Evolutionary conservation across 306 rosid genomes (phyloP).

Genomic region (Acacia crassicarpa): DNA sequence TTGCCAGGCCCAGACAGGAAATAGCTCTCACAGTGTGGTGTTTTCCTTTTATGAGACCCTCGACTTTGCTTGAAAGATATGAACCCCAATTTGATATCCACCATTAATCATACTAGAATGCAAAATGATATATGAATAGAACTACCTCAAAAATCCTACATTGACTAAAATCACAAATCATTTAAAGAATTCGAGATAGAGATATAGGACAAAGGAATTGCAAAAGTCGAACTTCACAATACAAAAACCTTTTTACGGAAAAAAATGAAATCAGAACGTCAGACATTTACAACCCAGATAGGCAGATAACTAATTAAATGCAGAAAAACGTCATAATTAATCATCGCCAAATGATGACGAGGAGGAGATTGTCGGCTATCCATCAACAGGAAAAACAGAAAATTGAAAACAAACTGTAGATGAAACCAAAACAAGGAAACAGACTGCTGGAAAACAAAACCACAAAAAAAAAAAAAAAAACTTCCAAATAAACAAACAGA

Average conservation of each 20-base stretch:
- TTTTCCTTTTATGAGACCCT: background rate
- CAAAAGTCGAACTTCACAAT: background rate
- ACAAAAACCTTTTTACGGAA: background rate
- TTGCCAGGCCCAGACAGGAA: background rate
- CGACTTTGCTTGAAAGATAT: too few relatives aligned
- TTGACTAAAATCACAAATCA: constrained; percentile 1
- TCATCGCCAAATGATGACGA: constrained; percentile 53
- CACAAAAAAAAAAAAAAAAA: background rate
- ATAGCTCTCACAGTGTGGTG: background rate
- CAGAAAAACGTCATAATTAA: background rate
- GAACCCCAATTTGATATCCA: background rate
- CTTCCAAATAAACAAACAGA: constrained; percentile 1
- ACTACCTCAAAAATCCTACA: constrained; percentile 14
- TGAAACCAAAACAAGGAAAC: constrained; percentile 29
- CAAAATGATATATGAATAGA: too few relatives aligned
- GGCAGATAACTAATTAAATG: background rate
- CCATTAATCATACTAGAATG: background rate
- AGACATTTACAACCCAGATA: background rate
- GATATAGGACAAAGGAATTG: background rate
- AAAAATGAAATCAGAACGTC: background rate
- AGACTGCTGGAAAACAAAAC: background rate
- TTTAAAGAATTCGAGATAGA: background rate
- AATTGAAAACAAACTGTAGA: background rate
- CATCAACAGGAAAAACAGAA: constrained; percentile 29
- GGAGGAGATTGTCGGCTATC: constrained; percentile 46